Conservation (phyloP, 148 eudicot genomes). For the Rhododendron mucronatum region DNA sequence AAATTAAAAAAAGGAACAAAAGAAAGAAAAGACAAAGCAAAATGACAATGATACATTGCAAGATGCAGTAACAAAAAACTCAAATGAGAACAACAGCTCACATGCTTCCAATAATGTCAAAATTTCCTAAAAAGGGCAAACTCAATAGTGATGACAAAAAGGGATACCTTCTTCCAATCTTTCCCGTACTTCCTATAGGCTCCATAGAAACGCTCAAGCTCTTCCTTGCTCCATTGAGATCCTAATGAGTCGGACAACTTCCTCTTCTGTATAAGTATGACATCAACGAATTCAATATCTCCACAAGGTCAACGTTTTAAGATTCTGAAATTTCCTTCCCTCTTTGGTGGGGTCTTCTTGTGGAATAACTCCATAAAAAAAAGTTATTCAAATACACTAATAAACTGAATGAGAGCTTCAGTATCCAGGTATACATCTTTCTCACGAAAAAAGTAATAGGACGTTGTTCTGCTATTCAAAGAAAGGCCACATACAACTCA, state of each 20-base stretch:
- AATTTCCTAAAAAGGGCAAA: background rate
- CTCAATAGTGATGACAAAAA: background rate
- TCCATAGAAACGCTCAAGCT: constrained; percentile 51
- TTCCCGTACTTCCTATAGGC: constrained; percentile 53
- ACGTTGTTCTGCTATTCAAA: background rate
- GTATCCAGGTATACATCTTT: background rate
- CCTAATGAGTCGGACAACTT: constrained; percentile 51
- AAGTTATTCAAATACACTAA: background rate
- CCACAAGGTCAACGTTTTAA: constrained; percentile 10
- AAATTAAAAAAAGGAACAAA: background rate
- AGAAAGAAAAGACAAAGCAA: background rate
- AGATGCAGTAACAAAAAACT: background rate
- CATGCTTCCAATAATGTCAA: background rate
- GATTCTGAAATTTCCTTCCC: background rate
- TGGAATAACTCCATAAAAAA: background rate
- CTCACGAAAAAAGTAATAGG: background rate
- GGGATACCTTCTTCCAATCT: constrained; percentile 56
- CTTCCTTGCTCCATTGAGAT: constrained; percentile 53
- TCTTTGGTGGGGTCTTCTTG: background rate
- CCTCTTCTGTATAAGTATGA: constrained; percentile 37
- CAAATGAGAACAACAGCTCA: background rate
- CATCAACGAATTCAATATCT: background rate
- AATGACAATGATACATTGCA: background rate
- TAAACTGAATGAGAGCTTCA: background rate
- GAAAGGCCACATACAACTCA: background rate